Evolutionary conservation across 148 eudicot genomes (phyloP), one percentile per base, ranked within the genome.

Genomic region (Chenopodium berlandieri): DNA sequence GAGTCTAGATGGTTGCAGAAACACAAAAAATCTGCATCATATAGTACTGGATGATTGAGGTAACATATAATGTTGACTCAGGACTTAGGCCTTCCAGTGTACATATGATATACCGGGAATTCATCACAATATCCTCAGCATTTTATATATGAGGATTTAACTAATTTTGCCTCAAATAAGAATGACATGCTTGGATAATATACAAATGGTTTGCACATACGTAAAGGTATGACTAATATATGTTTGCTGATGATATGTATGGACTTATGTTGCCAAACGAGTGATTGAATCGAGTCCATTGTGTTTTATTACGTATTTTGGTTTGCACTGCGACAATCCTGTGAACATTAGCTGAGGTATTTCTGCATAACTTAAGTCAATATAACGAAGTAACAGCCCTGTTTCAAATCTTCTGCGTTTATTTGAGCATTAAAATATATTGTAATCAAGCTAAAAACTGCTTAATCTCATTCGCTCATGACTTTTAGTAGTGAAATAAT

Each of bases 1-100:
- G 89, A 82, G 11, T 84, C 92, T 25, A 85, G 86, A 19, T 48
- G 72, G 71, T 40, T 71, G 20, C 75, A 80, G 76, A 80, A 9
- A 66, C 88, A 79, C 44, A 80, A 84, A 86, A 91, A 88, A 83
- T 77, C 91, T 30, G 84, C 87, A 72, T 84, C 91, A 34, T 79
- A 34, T 80, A 66, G 60, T 50, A 50, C 3, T 12, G 54, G 62
- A 56, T 56, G 65, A 85, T 44, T 48, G 25, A 7, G 19, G 27
- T 60, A 54, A 58, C 70, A 14, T 19, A 23, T 14, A 20, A 20
- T 67, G 48, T 60, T 44, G 37, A 10, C 74, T 32, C 75, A 60
- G 44, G 71, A 34, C 56, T 32, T 74, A 47, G 47, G 40, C 31
- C n/a, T 11, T 47, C 34, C 37, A 54, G 69, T 83, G 71, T 56